Base-by-base conservation (phyloP, 352 stramenopile species). In the Pelagophyceae sp. region DNA sequence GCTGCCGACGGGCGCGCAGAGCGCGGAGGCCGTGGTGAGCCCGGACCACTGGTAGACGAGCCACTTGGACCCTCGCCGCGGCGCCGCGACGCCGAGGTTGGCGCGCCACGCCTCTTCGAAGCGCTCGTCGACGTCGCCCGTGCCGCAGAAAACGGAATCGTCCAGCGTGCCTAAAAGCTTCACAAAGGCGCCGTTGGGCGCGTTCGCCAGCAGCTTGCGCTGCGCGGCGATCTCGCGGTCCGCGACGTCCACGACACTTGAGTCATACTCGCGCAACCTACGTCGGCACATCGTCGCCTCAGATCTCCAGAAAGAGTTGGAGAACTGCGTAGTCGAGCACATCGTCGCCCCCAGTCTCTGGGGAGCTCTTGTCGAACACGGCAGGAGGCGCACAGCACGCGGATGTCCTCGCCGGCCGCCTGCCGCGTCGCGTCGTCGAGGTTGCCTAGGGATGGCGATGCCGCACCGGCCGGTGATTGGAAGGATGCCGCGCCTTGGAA, bases 31-130 rank as follows among this genome's bases (percentile, higher is more conserved):
- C 17, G 33, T 74, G 2, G 27, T 2, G 6, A 31, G 20, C 35
- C 67, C 67, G 1, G 33, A 6, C 67, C 67, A 74, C 2, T 31
- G 15, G 38, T 33, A 74, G 67, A 74, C 33, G 35, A 74, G 38
- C 67, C 67, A 74, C 15, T 3, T 2, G 3, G 20, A 15, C 6
- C 29, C 67, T 2, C 1, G 0, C 27, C 3, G 0, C 2, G 67
- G 67, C 11, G 67, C 35, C 15, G 51, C 67, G 33, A n/a, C 23
- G 20, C 38, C 27, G 37, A 74, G 67, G 38, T 74, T 74, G 17
- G 67, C 67, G 23, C 20, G 17, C 67, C 67, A 74, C 35, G 37
- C 67, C 67, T 74, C 67, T 17, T 33, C 29, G 38, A 74, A 74
- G 33, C 17, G 11, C 20, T 51, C 33, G 67, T 74, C 67, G 35